Base-by-base conservation (phyloP, 768 basidiomycete species). In the Macrocybe gigantea region DNA sequence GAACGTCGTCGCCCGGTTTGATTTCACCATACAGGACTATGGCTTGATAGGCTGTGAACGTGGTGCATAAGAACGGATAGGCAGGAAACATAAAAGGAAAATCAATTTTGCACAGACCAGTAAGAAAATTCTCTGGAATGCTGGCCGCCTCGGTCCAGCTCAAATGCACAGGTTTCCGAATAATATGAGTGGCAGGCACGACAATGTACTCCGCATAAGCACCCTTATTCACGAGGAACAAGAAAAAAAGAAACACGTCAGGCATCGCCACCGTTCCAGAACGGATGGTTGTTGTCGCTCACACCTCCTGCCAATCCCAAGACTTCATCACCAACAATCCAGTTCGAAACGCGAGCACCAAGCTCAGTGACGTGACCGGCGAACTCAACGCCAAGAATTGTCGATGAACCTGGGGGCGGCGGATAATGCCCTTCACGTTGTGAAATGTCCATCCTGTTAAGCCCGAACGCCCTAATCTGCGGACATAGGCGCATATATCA, bases 161-260 rank as follows among this genome's bases (percentile, higher is more conserved):
- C 51, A 98, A 68, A 60, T 83, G 66, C 29, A 63, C 60, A 6
- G 93, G 91, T 64, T 97, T 96, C 51, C 60, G 70, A 49, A 92
- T 67, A 49, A 95, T 61, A 66, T 88, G 79, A 2, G 77, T 79
- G 50, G 82, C 71, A 6, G 76, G 70, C 37, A 82, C 78, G 29
- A 71, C 77, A 53, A 97, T 80, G 61, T 83, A 94, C 62, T 94
- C 88, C 33, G 93, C 92, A 58, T 93, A 94, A 38, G 92, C 91
- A 33, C 93, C 93, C 92, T 93, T 53, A 41, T 43, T 15, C 37
- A 45, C 15, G 14, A 37, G 33, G 38, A 29, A 36, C 35, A 7
- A 50, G 51, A 29, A 45, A 41, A 32, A 8, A 42, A 54, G 42
- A 54, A 38, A 49, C 39, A 31, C 13, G 38, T 36, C 32, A 8